Base-by-base conservation (phyloP, 2,329 filamentous ascomycete species). In the Xylariaceae sp. region DNA sequence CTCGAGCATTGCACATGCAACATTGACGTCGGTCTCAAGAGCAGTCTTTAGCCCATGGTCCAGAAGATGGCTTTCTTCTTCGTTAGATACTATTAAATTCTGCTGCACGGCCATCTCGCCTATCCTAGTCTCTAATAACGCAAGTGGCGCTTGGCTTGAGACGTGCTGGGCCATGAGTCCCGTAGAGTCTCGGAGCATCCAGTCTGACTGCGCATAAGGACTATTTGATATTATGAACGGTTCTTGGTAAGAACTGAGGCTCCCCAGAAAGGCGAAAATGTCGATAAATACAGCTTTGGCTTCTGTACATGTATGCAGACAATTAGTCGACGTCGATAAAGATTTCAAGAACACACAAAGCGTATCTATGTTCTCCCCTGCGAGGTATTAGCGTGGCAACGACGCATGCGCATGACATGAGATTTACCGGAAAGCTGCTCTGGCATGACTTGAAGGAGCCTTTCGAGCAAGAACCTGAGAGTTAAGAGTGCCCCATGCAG, bases 401-500 rank as follows among this genome's bases (percentile, higher is more conserved):
- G 9, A 16, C 15, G 42, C 23, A 24, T 0, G 4, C 9, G 2
- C 3, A 47, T 26, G 6, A 23, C n/a, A 33, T 10, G 23, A 6
- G 21, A 64, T 76, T 70, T 71, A 80, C 78, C 72, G 20, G 68
- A 67, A 6, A 79, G 66, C 16, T 72, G 68, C 20, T 76, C 74
- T 0, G 69, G 68, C 57, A 77, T 73, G 8, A 83, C 73, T 39
- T 81, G 76, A 3, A 68, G 58, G 11, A 83, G 74, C 29, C 81
- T 77, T 56, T 84, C 81, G 24, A 87, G 64, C 2, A 85, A 71
- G 58, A 81, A 83, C 50, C 80, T 82, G 7, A 82, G 67, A 0
- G 81, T 77, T 44, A 87, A 63, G 1, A 88, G 72, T 2, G 77
- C 72, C 1, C 86, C 86, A 58, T 89, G 86, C 0, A 83, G 65